These are phyloP conservation scores for Eucalyptus urophylla DNA, from an alignment of 345 rosid species.

Conservation along the genomic window DNA sequence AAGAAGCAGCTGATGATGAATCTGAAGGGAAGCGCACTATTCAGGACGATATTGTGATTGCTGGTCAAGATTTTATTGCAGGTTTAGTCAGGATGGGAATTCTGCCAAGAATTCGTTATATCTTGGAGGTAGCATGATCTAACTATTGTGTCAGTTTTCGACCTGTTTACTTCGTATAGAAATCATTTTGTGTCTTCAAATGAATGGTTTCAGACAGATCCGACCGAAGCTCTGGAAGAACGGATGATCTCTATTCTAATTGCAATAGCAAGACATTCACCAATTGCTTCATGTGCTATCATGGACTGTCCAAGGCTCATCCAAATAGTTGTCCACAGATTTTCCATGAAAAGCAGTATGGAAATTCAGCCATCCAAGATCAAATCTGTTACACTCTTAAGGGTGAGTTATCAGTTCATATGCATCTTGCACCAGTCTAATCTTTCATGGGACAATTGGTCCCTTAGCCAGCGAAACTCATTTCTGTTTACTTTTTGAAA, in stretches of 20 bases:
- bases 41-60: constrained; percentile 73
- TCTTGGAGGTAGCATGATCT: constrained; percentile 50
- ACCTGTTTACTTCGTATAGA: not conserved
- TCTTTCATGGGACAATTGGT: not conserved
- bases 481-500: not conserved
- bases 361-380: constrained; percentile 46
- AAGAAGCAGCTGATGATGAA: constrained; percentile 36
- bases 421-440: not conserved
- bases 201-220: constrained; percentile 42
- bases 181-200: not conserved
- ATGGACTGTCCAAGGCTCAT: constrained; percentile 67
- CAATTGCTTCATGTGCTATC: constrained; percentile 59
- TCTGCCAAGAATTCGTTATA: constrained; percentile 54
- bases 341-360: constrained; percentile 24
- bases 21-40: constrained; percentile 55
- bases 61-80: constrained; percentile 88
- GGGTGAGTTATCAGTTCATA: constrained; percentile 25
- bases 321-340: constrained; percentile 43
- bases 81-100: constrained; percentile 91
- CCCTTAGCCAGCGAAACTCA: not conserved
- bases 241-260: constrained; percentile 45
- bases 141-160: not conserved
- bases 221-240: constrained; percentile 42
- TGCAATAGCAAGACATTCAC: constrained; percentile 89
- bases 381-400: constrained; percentile 49